Base-by-base conservation (phyloP, 2,329 filamentous ascomycete genomes). In the Trichophyton rubrum region DNA sequence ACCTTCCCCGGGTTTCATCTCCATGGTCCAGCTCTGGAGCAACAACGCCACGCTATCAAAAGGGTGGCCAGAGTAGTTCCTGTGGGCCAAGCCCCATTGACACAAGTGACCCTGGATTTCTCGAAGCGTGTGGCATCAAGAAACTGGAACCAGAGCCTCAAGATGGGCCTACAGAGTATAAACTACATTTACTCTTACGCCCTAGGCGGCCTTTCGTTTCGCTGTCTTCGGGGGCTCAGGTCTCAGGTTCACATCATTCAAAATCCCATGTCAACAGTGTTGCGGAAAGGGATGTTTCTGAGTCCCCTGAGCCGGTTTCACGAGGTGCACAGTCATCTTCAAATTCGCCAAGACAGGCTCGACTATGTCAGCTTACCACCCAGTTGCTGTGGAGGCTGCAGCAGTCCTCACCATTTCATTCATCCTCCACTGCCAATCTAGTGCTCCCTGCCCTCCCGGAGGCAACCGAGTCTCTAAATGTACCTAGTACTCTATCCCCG, bases 81-180 rank as follows among this genome's bases (percentile, higher is more conserved):
- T 38, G 68, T 35, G 45, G 56, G 30, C 47, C 30, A 20, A 59
- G 68, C 13, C 67, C 78, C 45, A 65, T 75, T 30, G 73, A 71
- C 60, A 74, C 70, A 57, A 73, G 69, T 59, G 71, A 73, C 62
- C 66, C 73, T 61, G 67, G 74, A 66, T 67, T 73, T 64, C 65
- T 75, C 66, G 68, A 74, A 57, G 82, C 86, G 60, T 85, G 84
- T 70, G 82, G 81, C 1, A 82, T 93, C 53, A 87, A 85, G 51
- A 89, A 86, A 68, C 77, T 99, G 15, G 86, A 91, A 64, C 86
- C 92, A 11, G 93, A 99, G 72, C 92, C 92, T 4, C 91, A 97
- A 70, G 87, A 95, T 64, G 93, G 93, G 0, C 90, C 93, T 17
- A 95, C 89, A 0, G 93, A 99, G 74, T 99, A 99, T 76, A 99